Conservation (phyloP, 495 filamentous ascomycete genomes). For the Saxispiralis lemnorum region DNA sequence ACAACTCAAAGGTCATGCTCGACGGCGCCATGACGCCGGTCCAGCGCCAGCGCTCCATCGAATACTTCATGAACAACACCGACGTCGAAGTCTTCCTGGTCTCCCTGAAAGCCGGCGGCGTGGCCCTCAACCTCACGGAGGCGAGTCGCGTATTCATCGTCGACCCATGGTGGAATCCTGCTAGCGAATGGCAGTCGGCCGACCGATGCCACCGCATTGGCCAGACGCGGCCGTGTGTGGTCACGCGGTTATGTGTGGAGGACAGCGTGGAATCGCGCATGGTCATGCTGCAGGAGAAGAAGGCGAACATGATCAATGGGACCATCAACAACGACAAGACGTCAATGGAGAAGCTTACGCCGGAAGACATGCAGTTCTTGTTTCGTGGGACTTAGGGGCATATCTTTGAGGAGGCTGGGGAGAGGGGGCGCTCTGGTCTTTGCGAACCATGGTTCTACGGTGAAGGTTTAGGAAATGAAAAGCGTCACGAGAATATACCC, state of each 20-base stretch:
- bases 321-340: constrained; percentile 83
- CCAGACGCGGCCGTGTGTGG: constrained; percentile 80
- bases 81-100: constrained; percentile 91
- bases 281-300: constrained; percentile 91
- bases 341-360: constrained; percentile 75
- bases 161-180: constrained; percentile 46
- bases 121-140: constrained; percentile 87
- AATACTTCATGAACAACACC: constrained; percentile 84
- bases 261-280: constrained; percentile 91
- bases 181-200: constrained; percentile 83
- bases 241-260: constrained; percentile 84
- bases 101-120: constrained; percentile 85
- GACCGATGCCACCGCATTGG: constrained; percentile 96
- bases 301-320: constrained; percentile 84
- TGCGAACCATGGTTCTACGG: no score
- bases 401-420: no score
- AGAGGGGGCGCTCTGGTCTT: no score
- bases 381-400: constrained; percentile 46
- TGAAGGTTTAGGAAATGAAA: no score
- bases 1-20: constrained; percentile 44
- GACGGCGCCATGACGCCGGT: constrained; percentile 89
- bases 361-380: constrained; percentile 84
- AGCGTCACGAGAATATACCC: no score
- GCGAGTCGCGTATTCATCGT: constrained; percentile 88
- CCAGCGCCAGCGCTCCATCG: constrained; percentile 78